These are phyloP conservation scores for Populus alba DNA, from an alignment of 345 rosid species.

Conservation along the genomic window DNA sequence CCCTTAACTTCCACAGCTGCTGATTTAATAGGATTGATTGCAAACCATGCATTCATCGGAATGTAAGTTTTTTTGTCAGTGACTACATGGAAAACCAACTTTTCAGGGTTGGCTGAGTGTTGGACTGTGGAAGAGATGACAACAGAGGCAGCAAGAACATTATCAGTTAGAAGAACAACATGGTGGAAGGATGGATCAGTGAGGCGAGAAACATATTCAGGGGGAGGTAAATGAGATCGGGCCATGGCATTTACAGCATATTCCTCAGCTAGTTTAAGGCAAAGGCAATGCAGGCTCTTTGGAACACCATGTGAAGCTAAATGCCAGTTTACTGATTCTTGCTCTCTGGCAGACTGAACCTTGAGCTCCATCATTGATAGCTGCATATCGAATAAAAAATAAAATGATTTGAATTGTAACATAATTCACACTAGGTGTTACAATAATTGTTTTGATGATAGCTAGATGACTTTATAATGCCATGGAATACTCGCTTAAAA, in stretches of 20 bases:
- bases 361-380: slow-evolving; percentile 66
- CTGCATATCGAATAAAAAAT: slow-evolving; percentile 37
- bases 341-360: slow-evolving; percentile 69
- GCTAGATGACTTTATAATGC: no score
- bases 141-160: slow-evolving; percentile 88
- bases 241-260: slow-evolving; percentile 80
- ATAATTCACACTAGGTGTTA: background rate
- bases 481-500: no score
- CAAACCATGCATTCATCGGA: slow-evolving; percentile 97
- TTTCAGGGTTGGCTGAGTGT: slow-evolving; percentile 58
- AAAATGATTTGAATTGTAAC: slow-evolving; percentile 3
- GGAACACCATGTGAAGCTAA: slow-evolving; percentile 90
- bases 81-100: slow-evolving; percentile 77
- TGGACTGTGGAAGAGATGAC: slow-evolving; percentile 70
- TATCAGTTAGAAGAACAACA: slow-evolving; percentile 77
- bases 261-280: slow-evolving; percentile 82
- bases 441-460: background rate
- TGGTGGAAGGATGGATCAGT: slow-evolving; percentile 69
- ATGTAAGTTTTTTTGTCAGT: slow-evolving; percentile 92
- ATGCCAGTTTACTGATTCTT: slow-evolving; percentile 81
- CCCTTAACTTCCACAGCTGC: slow-evolving; percentile 89
- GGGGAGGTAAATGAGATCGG: slow-evolving; percentile 73
- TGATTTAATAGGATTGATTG: slow-evolving; percentile 57
- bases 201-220: slow-evolving; percentile 65
- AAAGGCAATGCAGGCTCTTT: slow-evolving; percentile 77